Conservation (phyloP, 2,329 filamentous ascomycete species). For the Aurifilum marmelostoma region DNA sequence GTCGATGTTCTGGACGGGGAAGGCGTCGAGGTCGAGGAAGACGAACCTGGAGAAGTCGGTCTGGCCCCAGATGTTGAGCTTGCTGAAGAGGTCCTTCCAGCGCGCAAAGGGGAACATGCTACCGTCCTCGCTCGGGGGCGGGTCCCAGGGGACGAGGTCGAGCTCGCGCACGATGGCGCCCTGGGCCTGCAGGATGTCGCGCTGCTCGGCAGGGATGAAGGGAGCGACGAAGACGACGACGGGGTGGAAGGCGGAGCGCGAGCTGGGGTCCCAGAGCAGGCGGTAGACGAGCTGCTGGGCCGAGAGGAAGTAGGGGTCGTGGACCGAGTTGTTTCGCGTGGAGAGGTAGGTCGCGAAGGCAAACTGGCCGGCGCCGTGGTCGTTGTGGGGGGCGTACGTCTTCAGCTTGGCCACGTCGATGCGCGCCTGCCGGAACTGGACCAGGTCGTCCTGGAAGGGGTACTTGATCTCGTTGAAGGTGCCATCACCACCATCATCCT, state of each 20-base stretch:
- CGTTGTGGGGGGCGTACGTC: constrained; percentile 26
- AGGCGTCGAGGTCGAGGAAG: constrained; percentile 27
- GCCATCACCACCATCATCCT: neutral
- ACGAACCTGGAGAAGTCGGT: constrained; percentile 20
- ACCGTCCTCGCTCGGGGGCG: constrained; percentile 16
- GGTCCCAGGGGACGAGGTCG: constrained; percentile 27
- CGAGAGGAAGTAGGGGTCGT: constrained; percentile 29
- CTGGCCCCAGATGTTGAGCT: constrained; percentile 29
- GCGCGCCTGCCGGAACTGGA: constrained; percentile 18
- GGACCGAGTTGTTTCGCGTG: constrained; percentile 26
- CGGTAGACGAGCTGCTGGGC: constrained; percentile 30
- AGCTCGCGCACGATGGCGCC: constrained; percentile 28
- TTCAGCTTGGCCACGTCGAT: constrained; percentile 25
- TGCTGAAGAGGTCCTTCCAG: constrained; percentile 28
- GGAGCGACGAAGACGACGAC: constrained; percentile 27
- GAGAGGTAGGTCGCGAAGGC: constrained; percentile 29
- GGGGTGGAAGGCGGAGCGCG: constrained; percentile 22
- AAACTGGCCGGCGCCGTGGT: constrained; percentile 24
- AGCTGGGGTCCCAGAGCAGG: constrained; percentile 26
- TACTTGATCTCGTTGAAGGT: constrained; percentile 27
- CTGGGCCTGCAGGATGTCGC: constrained; percentile 26
- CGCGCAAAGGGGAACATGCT: constrained; percentile 26
- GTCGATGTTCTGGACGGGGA: constrained; percentile 24
- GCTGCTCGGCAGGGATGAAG: constrained; percentile 27
- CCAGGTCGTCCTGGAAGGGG: constrained; percentile 26